Evolutionary conservation across 192 early-diverging fungal genomes (phyloP), one percentile per base, ranked within the genome.

Genomic region (Coemansia sp.): DNA sequence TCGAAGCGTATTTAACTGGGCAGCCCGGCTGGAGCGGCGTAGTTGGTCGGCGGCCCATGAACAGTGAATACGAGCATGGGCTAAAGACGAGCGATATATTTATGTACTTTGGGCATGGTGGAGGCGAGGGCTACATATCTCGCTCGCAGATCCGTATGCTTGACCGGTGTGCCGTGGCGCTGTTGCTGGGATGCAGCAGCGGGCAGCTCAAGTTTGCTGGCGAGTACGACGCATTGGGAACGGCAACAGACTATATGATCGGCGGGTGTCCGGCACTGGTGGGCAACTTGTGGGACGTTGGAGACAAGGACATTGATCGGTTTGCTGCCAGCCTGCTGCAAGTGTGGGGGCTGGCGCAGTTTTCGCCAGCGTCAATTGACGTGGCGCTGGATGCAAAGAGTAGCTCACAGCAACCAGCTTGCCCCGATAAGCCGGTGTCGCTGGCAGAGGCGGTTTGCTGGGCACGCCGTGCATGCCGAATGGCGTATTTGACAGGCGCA

Each of bases 211-310:
- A 80, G 44, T 63, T 79, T 1, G 76, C 56, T 0, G 95, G 95
- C 0, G 92, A 95, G 48, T 98, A 90, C 73, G 94, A 99, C 61
- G 88, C 94, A 2, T 67, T 80, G 37, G 95, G 97, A 3, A 86
- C 86, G 21, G 84, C 88, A 0, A 56, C 92, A 15, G 85, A 93
- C 61, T 99, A 95, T 61, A 46, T 99, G 18, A 64, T 94, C 32
- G 91, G 79, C 17, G 92, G 93, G 21, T 86, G 90, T 58, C 90
- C 89, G 5, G 81, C 92, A 0, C 60, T 99, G 0, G 88, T 95
- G 3, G 93, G 89, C 16, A 99, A 96, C 51, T 74, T 99, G 18
- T 99, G 97, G 97, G 97, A 99, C 69, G 93, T 99, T 6, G 97
- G 94, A 2, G 97, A 99, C 67, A 81, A 85, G 57, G 94, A 96